phyloP scores from a whole-genome alignment of 208 protist genomes.

The Blechomonas ayalai region DNA sequence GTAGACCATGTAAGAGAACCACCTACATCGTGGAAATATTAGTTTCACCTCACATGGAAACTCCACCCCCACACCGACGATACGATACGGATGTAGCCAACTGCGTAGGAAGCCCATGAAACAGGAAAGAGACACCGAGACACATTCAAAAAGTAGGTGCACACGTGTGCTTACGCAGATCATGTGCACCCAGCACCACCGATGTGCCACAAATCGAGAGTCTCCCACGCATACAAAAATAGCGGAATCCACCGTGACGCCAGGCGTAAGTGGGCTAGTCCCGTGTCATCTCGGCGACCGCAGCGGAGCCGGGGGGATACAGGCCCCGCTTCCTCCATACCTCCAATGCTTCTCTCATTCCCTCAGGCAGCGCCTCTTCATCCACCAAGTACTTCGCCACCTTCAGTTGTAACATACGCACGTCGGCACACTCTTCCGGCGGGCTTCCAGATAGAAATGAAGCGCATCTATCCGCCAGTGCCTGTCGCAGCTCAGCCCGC shows the following conservation, averaged over 20 bases:
- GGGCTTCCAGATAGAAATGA: conserved; percentile 45
- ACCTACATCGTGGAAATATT: background rate
- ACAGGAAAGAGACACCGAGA: no score
- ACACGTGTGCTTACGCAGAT: no score
- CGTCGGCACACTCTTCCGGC: conserved; percentile 20
- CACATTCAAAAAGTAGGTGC: no score
- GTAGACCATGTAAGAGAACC: background rate
- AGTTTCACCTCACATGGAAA: no score
- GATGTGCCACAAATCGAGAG: no score
- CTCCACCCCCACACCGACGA: no score
- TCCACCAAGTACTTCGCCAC: conserved; percentile 22
- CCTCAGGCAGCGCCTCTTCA: conserved; percentile 17
- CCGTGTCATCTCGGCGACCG: conserved; percentile 37
- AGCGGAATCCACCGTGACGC: no score
- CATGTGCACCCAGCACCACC: no score
- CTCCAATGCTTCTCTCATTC: conserved; percentile 19
- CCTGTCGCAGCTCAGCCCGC: conserved; percentile 5
- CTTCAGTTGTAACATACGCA: conserved; percentile 47
- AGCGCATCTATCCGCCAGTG: conserved; percentile 26
- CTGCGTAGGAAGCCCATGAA: no score
- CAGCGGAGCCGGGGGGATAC: conserved; percentile 55
- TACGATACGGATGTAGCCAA: no score
- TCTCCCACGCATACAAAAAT: no score
- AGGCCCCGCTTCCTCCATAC: conserved; percentile 28
- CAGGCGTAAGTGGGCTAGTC: no score